These are phyloP conservation scores for Thalassiosira profunda DNA, from an alignment of 108 stramenopile genomes.

Conservation along the genomic window DNA sequence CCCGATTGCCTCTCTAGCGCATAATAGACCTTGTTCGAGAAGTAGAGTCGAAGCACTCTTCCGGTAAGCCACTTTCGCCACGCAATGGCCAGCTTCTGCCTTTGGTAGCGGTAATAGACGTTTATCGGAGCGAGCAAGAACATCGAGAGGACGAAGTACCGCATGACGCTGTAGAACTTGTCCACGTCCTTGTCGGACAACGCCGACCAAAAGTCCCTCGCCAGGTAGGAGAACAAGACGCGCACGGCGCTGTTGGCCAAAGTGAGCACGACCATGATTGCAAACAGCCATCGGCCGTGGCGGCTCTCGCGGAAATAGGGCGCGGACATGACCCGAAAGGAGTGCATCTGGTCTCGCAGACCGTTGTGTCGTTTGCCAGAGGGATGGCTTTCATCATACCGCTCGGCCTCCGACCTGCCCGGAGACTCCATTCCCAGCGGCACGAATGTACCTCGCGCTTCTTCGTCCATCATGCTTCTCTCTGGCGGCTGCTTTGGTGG, in stretches of 20 bases:
- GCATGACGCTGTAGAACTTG: constrained; percentile 60
- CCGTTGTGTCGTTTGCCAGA: background rate
- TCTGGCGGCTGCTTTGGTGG: too few relatives aligned
- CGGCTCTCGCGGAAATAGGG: constrained; percentile 57
- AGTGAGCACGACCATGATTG: constrained; percentile 58
- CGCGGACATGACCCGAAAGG: constrained; percentile 48
- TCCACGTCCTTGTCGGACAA: constrained; percentile 66
- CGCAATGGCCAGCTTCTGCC: constrained; percentile 54
- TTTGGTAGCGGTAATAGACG: constrained; percentile 73
- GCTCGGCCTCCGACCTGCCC: background rate
- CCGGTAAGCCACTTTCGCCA: constrained; percentile 92
- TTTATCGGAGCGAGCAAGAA: constrained; percentile 70
- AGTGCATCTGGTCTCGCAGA: constrained; percentile 25
- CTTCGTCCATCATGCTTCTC: background rate
- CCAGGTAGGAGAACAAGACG: constrained; percentile 80
- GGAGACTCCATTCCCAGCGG: background rate
- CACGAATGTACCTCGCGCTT: background rate
- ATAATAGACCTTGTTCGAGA: constrained; percentile 65
- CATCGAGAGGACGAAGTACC: constrained; percentile 56
- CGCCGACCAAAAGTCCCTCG: constrained; percentile 83
- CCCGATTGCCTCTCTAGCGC: constrained; percentile 36
- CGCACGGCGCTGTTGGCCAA: constrained; percentile 73
- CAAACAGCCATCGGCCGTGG: constrained; percentile 46
- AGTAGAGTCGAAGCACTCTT: constrained; percentile 58
- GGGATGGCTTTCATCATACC: background rate